Conservation (phyloP, 2,329 filamentous ascomycete genomes). For the Tolypocladium nubicola region DNA sequence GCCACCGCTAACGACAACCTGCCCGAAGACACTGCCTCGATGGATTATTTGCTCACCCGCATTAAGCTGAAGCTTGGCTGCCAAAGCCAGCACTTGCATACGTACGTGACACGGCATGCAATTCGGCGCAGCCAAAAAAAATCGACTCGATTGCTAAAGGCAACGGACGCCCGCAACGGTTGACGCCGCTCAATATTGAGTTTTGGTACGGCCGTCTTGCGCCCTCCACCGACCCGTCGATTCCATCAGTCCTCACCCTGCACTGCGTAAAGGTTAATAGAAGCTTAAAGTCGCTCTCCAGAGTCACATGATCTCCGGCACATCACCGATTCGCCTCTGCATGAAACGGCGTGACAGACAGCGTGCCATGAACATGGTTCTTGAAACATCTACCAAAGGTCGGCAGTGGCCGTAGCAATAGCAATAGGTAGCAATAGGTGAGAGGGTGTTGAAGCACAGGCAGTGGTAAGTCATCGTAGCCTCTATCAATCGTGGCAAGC, state of each 20-base stretch:
- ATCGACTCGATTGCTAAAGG: background rate
- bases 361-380: too few species aligned
- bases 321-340: background rate
- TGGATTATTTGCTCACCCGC: background rate
- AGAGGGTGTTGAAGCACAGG: too few species aligned
- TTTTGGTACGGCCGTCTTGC: background rate
- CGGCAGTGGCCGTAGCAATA: too few species aligned
- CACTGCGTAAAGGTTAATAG: constrained; percentile 6
- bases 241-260: background rate
- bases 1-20: background rate
- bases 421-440: too few species aligned
- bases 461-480: too few species aligned
- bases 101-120: background rate
- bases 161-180: background rate
- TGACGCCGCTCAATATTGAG: background rate
- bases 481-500: too few species aligned
- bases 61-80: background rate
- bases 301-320: constrained; percentile 5
- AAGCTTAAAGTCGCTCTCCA: constrained; percentile 4
- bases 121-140: background rate
- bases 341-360: background rate
- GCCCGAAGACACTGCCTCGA: background rate
- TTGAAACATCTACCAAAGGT: too few species aligned
- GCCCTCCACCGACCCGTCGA: background rate
- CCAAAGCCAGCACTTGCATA: background rate